A percentile compares a stretch with the other conserved stretches of the same genome.
These are phyloP conservation scores for Wallacemonas sp. DNA, from an alignment of 208 protist genomes.

Conservation along the genomic window DNA sequence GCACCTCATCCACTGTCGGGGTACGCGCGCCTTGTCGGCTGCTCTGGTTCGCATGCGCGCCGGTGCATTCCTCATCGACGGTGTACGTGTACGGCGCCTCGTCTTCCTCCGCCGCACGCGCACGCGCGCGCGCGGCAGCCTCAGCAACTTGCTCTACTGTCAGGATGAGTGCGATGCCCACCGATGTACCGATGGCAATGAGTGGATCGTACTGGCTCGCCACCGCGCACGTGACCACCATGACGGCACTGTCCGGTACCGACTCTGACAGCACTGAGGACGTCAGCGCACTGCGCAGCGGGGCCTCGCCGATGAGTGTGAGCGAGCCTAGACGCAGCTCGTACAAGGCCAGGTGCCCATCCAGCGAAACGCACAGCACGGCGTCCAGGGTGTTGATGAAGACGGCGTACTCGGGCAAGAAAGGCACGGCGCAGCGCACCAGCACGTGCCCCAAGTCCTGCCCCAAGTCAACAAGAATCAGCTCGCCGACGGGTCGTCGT, in stretches of 20 bases:
- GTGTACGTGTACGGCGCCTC: slow-evolving; percentile 38
- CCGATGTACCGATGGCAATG: slow-evolving; percentile 65
- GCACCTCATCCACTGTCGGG: slow-evolving; percentile 14
- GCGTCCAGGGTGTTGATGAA: slow-evolving; percentile 50
- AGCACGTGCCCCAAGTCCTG: slow-evolving; percentile 32
- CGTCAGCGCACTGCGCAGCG: slow-evolving; percentile 18
- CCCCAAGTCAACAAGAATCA: slow-evolving; percentile 34
- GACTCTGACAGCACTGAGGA: not conserved
- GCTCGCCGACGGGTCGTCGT: slow-evolving; percentile 9
- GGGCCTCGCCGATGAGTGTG: slow-evolving; percentile 30
- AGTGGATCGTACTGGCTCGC: slow-evolving; percentile 71
- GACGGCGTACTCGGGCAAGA: slow-evolving; percentile 67
- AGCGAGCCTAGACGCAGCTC: slow-evolving; percentile 39
- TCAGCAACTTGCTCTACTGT: slow-evolving; percentile 24
- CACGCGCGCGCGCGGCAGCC: slow-evolving; percentile 15
- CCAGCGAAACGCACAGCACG: slow-evolving; percentile 61
- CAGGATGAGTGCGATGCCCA: slow-evolving; percentile 59
- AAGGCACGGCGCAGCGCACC: slow-evolving; percentile 65
- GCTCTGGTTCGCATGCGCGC: too few relatives aligned
- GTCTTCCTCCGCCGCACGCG: slow-evolving; percentile 19
- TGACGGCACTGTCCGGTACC: not conserved
- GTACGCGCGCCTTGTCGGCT: too few relatives aligned
- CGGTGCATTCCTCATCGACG: not conserved
- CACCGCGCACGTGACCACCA: slow-evolving; percentile 44
- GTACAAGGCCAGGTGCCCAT: slow-evolving; percentile 62